A percentile compares a stretch with the other conserved stretches of the same genome.
phyloP scores from a whole-genome alignment of 129 eudicot genomes.

The Helichrysum umbraculigerum region DNA sequence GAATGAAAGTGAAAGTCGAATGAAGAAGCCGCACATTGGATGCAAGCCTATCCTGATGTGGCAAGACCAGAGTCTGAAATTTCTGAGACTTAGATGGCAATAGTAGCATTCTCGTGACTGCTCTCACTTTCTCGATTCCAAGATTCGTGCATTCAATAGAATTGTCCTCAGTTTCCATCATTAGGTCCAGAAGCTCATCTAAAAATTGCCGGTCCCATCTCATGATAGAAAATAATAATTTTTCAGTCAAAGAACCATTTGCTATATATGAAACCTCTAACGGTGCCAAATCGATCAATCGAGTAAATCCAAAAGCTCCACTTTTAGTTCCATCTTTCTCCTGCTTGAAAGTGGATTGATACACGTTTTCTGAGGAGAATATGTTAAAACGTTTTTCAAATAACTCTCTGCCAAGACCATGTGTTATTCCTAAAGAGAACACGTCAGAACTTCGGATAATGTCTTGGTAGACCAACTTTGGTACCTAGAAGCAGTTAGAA shows the following conservation, averaged over 20 bases:
- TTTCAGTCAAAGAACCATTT: constrained; percentile 60
- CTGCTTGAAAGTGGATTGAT: constrained; percentile 44
- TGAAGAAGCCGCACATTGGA: constrained; percentile 66
- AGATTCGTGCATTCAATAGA: constrained; percentile 36
- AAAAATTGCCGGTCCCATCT: constrained; percentile 50
- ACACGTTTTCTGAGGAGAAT: constrained; percentile 59
- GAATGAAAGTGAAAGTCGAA: constrained; percentile 75
- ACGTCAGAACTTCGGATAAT: constrained; percentile 37
- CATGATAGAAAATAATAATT: constrained; percentile 56
- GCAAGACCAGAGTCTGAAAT: constrained; percentile 59
- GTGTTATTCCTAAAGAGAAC: constrained; percentile 38
- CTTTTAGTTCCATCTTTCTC: constrained; percentile 20
- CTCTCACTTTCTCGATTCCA: constrained; percentile 67
- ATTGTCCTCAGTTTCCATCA: constrained; percentile 49
- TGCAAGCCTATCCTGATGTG: constrained; percentile 69
- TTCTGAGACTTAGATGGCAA: constrained; percentile 56
- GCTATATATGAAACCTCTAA: constrained; percentile 72
- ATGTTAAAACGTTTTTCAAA: constrained; percentile 65
- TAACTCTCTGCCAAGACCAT: constrained; percentile 42
- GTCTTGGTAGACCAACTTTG: constrained; percentile 74
- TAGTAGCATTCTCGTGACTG: constrained; percentile 74
- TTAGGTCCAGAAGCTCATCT: constrained; percentile 54
- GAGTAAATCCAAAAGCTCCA: constrained; percentile 72
- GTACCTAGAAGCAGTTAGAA: constrained; percentile 47
- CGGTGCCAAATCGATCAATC: constrained; percentile 73